Percentiles rank a stretch among this genome's conserved stretches.
Evolutionary conservation across 805 yeast genomes (phyloP).

Genomic region (Sugiyamaella americana): DNA sequence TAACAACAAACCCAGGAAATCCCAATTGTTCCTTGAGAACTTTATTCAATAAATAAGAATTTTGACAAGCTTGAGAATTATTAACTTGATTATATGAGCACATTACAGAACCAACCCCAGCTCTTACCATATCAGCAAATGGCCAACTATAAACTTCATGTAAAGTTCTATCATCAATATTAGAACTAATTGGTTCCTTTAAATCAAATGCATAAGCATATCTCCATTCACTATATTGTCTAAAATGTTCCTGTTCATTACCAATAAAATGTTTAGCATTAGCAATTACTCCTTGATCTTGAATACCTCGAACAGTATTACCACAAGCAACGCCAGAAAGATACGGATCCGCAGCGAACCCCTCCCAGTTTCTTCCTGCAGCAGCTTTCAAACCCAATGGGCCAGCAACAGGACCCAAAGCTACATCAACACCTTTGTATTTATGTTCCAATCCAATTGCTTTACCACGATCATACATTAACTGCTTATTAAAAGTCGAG

Average conservation of each 20-base stretch:
- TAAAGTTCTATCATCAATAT: conserved; percentile 55
- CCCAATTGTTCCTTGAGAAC: conserved; percentile 56
- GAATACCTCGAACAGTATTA: conserved; percentile 50
- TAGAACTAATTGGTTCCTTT: conserved; percentile 40
- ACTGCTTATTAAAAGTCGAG: conserved; percentile 48
- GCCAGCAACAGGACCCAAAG: conserved; percentile 53
- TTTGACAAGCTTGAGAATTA: conserved; percentile 54
- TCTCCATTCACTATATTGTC: conserved; percentile 49
- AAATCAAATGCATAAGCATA: conserved; percentile 40
- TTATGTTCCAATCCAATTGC: conserved; percentile 53
- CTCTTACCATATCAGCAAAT: conserved; percentile 53
- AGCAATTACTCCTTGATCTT: conserved; percentile 52
- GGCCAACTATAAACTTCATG: conserved; percentile 63
- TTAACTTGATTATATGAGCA: conserved; percentile 55
- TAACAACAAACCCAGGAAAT: conserved; percentile 60
- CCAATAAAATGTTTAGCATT: conserved; percentile 51
- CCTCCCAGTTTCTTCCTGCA: conserved; percentile 63
- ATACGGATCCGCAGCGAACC: conserved; percentile 58
- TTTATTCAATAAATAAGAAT: conserved; percentile 48
- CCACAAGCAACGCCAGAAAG: conserved; percentile 51
- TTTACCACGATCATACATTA: conserved; percentile 48
- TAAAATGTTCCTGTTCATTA: conserved; percentile 56
- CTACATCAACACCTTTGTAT: conserved; percentile 48
- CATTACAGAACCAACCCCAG: conserved; percentile 58
- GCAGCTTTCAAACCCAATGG: conserved; percentile 58